These are phyloP conservation scores for Colletotrichum musicola DNA, from an alignment of 2,329 filamentous ascomycete genomes.

Conservation along the genomic window DNA sequence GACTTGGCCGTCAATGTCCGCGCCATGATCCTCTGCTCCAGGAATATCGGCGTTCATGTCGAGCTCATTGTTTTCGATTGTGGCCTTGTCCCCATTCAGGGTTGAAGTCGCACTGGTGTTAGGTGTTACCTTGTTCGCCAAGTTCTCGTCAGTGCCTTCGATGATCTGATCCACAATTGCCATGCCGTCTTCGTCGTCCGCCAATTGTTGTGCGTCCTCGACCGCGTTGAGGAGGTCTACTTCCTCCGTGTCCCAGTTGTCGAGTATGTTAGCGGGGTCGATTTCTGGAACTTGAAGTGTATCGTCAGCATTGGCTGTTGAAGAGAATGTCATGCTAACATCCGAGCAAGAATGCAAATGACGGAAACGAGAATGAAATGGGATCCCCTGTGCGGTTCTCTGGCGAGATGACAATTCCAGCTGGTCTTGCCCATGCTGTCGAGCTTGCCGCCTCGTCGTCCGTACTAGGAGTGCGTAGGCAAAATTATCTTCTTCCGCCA, in stretches of 20 bases:
- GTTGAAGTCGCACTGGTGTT: conserved; percentile 49
- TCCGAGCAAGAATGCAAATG: conserved; percentile 39
- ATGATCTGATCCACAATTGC: conserved; percentile 7
- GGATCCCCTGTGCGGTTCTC: neutral
- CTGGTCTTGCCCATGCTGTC: neutral
- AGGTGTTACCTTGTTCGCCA: conserved; percentile 36
- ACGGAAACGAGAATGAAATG: neutral
- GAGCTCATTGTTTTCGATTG: conserved; percentile 47
- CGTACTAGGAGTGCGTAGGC: conserved; percentile 23
- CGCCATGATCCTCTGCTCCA: conserved; percentile 6
- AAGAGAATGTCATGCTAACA: conserved; percentile 40
- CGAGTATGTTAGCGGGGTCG: conserved; percentile 44
- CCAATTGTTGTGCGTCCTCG: conserved; percentile 5
- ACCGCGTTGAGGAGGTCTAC: conserved; percentile 1
- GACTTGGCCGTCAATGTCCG: neutral
- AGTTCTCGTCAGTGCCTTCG: conserved; percentile 11
- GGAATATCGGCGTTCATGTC: conserved; percentile 43
- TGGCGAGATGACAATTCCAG: neutral
- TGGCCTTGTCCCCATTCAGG: conserved; percentile 48
- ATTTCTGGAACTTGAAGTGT: conserved; percentile 42
- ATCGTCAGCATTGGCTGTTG: conserved; percentile 44
- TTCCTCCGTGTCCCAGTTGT: conserved; percentile 40
- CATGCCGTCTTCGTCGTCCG: conserved; percentile 16
- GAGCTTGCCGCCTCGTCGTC: conserved; percentile 8
- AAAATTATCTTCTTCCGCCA: conserved; percentile 28